These are phyloP conservation scores for Erythrobasidium yunnanense DNA, from an alignment of 768 basidiomycete genomes.

Conservation along the genomic window DNA sequence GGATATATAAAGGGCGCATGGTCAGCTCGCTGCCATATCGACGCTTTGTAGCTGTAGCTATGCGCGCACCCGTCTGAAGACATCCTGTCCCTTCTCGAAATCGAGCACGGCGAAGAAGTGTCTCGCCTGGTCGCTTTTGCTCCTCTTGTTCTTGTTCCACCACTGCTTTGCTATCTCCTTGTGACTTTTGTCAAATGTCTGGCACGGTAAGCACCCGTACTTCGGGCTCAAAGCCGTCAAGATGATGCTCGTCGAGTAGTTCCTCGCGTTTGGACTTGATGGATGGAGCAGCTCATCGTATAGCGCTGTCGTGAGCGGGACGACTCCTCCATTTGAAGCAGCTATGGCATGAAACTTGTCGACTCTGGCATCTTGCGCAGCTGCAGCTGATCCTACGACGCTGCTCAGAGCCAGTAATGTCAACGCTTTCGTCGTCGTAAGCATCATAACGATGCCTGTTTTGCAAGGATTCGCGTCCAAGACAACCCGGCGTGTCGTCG, in stretches of 20 bases:
- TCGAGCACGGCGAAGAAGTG: conserved; percentile 92
- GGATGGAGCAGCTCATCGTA: conserved; percentile 58
- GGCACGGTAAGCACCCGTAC: conserved; percentile 84
- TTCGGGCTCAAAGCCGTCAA: conserved; percentile 74
- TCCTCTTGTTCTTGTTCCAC: conserved; percentile 57
- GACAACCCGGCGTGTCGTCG: too few relatives aligned
- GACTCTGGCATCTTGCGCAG: background rate
- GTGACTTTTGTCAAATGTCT: conserved; percentile 43
- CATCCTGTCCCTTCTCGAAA: conserved; percentile 61
- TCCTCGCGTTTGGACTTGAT: conserved; percentile 53
- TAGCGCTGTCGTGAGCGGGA: conserved; percentile 19
- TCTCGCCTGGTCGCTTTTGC: conserved; percentile 41
- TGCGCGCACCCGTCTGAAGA: conserved; percentile 75
- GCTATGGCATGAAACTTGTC: conserved; percentile 17
- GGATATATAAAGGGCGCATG: background rate
- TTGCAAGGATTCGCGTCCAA: too few relatives aligned
- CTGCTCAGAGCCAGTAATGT: too few relatives aligned
- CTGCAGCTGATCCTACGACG: too few relatives aligned
- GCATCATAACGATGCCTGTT: too few relatives aligned
- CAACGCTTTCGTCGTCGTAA: too few relatives aligned
- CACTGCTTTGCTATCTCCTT: conserved; percentile 41
- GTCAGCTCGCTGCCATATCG: conserved; percentile 17
- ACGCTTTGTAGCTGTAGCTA: conserved; percentile 49
- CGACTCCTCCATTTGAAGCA: conserved; percentile 16
- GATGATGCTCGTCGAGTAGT: conserved; percentile 77